Base-by-base conservation (phyloP, 352 stramenopile species). In the Phytophthora idaei region DNA sequence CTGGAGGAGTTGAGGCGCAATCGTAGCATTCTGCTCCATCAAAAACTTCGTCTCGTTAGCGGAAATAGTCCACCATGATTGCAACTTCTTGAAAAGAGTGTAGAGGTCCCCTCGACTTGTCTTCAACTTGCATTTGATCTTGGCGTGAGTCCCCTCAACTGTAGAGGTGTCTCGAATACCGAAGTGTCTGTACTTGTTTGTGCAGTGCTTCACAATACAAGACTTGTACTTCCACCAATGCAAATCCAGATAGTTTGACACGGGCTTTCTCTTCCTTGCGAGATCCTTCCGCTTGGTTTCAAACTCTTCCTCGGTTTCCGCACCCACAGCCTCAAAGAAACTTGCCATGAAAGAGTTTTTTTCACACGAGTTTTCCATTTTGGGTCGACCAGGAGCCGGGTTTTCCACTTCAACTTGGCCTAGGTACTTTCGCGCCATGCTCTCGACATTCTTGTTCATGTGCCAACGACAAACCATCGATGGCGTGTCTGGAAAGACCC, bases 371-470 rank as follows among this genome's bases (percentile, higher is more conserved):
- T 46, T 46, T 8, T 46, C 39, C 39, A 10, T 46, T 25, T 46
- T 46, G 2, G 39, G 15, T 46, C 27, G 39, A 27, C 8, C 15
- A 21, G 39, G 39, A 8, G 39, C 39, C 4, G 39, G 39, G 15
- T 47, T 9, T 7, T 25, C 41, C 1, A 47, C 41, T 2, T 28
- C 41, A 4, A 25, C 41, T 12, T 47, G 41, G 11, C 41, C 41
- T 25, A 47, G 14, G 7, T 47, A 6, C 11, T 45, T 45, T 45
- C 39, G 5, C 2, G 39, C 15, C 14, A 47, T 28, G 6, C n/a
- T 28, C 39, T 21, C 39, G 3, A 28, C 41, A 47, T 47, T 47
- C 41, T 47, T 47, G 41, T 11, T 47, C 41, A 47, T 47, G n/a
- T 47, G 41, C 41, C 41, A 47, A 9, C 41, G 14, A 12, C 41